Percentiles rank a stretch among this genome's conserved stretches.
Conservation (phyloP, 176 grass and related monocot species). For the Cocos nucifera region DNA sequence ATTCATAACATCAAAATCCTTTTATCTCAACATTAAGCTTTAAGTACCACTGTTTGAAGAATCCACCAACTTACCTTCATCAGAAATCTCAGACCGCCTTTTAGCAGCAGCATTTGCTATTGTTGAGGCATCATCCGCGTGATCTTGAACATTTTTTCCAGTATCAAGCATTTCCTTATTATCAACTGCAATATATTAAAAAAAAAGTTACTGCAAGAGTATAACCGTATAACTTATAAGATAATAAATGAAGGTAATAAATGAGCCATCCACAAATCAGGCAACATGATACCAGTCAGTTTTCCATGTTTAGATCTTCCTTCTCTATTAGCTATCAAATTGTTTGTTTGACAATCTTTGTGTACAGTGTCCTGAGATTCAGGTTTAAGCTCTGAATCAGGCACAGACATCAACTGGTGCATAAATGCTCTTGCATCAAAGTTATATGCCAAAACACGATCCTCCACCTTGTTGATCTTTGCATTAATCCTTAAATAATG, state of each 20-base stretch:
- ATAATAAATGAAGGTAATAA: slow-evolving; percentile 14
- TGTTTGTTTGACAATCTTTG: slow-evolving; percentile 16
- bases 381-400: slow-evolving; percentile 27
- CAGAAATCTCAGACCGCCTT: slow-evolving; percentile 46
- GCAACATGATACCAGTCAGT: slow-evolving; percentile 27
- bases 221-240: too few relatives aligned
- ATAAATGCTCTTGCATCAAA: slow-evolving; percentile 89
- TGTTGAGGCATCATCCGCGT: slow-evolving; percentile 23
- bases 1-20: too few relatives aligned
- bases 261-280: background rate
- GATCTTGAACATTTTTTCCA: slow-evolving; percentile 17
- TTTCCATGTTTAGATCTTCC: slow-evolving; percentile 25
- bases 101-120: slow-evolving; percentile 30
- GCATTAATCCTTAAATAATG: slow-evolving; percentile 67
- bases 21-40: too few relatives aligned
- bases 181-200: slow-evolving; percentile 1
- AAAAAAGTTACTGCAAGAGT: background rate
- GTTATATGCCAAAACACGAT: slow-evolving; percentile 65
- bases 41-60: too few relatives aligned
- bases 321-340: slow-evolving; percentile 17
- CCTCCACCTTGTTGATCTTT: slow-evolving; percentile 79
- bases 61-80: slow-evolving; percentile 44
- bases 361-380: slow-evolving; percentile 21
- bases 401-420: slow-evolving; percentile 38
- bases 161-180: slow-evolving; percentile 28